phyloP scores from a whole-genome alignment of 192 early-diverging fungal genomes.

The Entomortierella chlamydospora region DNA sequence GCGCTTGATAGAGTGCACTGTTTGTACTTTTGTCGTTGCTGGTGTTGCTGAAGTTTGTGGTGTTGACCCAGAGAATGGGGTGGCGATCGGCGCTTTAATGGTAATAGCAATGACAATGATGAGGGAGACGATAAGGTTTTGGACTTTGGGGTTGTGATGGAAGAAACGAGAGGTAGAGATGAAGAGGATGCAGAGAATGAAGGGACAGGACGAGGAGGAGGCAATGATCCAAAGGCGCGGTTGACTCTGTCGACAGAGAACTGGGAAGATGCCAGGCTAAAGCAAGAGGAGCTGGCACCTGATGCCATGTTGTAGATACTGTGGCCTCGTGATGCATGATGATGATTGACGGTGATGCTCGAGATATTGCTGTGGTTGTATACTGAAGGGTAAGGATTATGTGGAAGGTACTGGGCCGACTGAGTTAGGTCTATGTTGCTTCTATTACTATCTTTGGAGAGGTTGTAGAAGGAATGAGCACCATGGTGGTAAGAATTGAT shows the following conservation, averaged over 20 bases:
- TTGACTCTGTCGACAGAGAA: slow-evolving; percentile 29
- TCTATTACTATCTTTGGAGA: slow-evolving; percentile 35
- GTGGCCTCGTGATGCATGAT: slow-evolving; percentile 9
- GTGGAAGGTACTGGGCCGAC: slow-evolving; percentile 11
- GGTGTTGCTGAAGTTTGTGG: background rate
- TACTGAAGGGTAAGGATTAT: slow-evolving; percentile 19
- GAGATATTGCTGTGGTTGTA: slow-evolving; percentile 22
- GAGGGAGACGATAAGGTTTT: slow-evolving; percentile 1
- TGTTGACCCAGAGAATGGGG: background rate
- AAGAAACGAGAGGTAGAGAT: slow-evolving; percentile 26
- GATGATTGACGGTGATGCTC: slow-evolving; percentile 19
- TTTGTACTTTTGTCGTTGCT: background rate
- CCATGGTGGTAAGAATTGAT: background rate
- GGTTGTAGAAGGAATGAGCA: slow-evolving; percentile 41
- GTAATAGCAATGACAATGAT: slow-evolving; percentile 12
- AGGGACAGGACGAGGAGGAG: slow-evolving; percentile 21
- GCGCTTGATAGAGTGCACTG: slow-evolving; percentile 1
- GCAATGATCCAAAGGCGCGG: slow-evolving; percentile 47
- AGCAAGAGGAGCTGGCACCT: slow-evolving; percentile 13
- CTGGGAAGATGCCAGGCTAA: slow-evolving; percentile 31
- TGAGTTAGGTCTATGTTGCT: slow-evolving; percentile 37
- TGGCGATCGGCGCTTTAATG: background rate
- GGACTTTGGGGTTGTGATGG: slow-evolving; percentile 17
- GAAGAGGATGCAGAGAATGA: slow-evolving; percentile 39
- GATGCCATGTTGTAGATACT: slow-evolving; percentile 35